Base-by-base conservation (phyloP, 495 filamentous ascomycete species). In the Bacidia gigantensis region DNA sequence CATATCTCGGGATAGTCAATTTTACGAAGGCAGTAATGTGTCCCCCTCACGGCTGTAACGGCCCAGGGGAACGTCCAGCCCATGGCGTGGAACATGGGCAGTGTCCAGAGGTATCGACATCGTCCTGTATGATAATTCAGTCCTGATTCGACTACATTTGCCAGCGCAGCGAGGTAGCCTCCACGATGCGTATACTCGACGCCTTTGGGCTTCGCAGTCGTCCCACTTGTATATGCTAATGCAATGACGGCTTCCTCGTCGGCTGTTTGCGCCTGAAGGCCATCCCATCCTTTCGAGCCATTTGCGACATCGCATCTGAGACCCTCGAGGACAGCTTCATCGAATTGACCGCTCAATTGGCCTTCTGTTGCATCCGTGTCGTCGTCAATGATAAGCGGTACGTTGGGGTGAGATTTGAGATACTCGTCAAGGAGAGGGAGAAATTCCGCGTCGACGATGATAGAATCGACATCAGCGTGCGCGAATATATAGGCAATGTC, bases 11-110 rank as follows among this genome's bases (percentile, higher is more conserved):
- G 78, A 60, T 98, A 98, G 67, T 96, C 89, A 52, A 98, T 85
- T 69, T 93, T 96, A 57, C 92, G 78, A 20, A 97, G 73, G 64
- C 88, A 95, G 64, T 93, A 95, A 68, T 98, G 88, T 7, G 90
- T 95, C 25, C 89, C 92, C 56, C 92, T 76, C 9, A 90, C 87
- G 3, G 88, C 86, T 29, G 90, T 94, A 25, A 98, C 75, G 5
- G 93, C 75, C 90, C 90, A 95, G 42, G 80, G 81, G 61, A 86
- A 86, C 10, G 80, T 89, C 86, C 86, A 89, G 32, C 89, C 89
- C 59, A 84, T 79, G 21, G 92, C 92, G 71, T 98, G 92, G 62
- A 98, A 98, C 88, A 96, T 92, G 1, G 89, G 89, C 46, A 96
- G 65, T 25, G 83, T 96, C 89, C 89, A 96, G 32, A 96, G 72